phyloP scores from a whole-genome alignment of 306 rosid species.

The Luffa aegyptiaca region DNA sequence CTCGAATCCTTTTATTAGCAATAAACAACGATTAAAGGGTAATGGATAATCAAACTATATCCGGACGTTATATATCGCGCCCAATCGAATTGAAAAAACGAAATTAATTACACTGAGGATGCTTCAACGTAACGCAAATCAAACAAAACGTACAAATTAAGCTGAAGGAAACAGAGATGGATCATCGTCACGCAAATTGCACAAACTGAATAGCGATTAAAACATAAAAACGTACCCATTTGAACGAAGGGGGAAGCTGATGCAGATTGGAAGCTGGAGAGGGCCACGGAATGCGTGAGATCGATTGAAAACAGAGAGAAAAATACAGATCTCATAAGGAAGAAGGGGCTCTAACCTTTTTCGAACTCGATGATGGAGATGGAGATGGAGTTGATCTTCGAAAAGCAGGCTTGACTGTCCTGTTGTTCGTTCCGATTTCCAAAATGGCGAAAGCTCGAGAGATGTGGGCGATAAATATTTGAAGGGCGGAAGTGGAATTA shows the following conservation, averaged over 20 bases:
- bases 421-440: constrained; percentile 8
- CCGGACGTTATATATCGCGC: neutral
- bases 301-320: constrained; percentile 13
- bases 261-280: constrained; percentile 13
- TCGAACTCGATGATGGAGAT: constrained; percentile 5
- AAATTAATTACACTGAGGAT: constrained; percentile 10
- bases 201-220: neutral
- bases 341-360: constrained; percentile 10
- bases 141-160: neutral
- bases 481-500: neutral
- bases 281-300: constrained; percentile 13
- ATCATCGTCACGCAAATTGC: neutral
- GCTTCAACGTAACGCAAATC: constrained; percentile 7
- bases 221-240: constrained; percentile 7
- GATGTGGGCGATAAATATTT: neutral
- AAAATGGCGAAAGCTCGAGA: neutral
- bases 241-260: constrained; percentile 1
- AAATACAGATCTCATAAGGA: constrained; percentile 14
- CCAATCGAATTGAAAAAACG: neutral
- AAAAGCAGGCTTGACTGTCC: constrained; percentile 23
- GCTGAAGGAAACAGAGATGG: neutral
- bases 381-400: constrained; percentile 15
- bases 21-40: neutral
- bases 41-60: neutral
- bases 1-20: neutral